Base-by-base conservation (phyloP, 1,284 basidiomycete genomes). In the Ganoderma boninense region DNA sequence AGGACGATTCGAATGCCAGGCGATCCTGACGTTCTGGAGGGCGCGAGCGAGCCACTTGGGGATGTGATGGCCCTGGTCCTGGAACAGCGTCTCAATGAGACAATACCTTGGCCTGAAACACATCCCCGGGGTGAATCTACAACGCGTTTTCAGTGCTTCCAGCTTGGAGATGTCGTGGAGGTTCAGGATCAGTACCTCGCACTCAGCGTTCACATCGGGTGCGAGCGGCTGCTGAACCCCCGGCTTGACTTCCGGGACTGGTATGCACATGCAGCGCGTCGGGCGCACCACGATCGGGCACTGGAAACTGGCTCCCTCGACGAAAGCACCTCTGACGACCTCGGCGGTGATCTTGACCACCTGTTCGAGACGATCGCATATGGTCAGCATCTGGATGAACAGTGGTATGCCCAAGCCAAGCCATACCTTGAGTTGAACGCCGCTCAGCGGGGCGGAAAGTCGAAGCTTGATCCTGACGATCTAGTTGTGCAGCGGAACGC, bases 21-120 rank as follows among this genome's bases (percentile, higher is more conserved):
- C 7, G 46, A 49, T 8, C 46, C 46, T n/a, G 8, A 66, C 69
- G 20, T 60, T 35, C 7, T 62, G 65, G 35, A 64, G 64, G 18
- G 18, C 16, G 10, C 60, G 44, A 6, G 54, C 20, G 46, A 32
- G 49, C 38, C 35, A 4, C 20, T 23, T 5, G 54, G 18, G 2
- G 14, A 13, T 14, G 20, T 16, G 0, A 49, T 49, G 46, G 46
- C 46, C 2, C 4, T 23, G 2, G 46, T 49, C n/a, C 46, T 49
- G 1, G 46, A n/a, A n/a, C n/a, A n/a, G n/a, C n/a, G n/a, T n/a
- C n/a, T n/a, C n/a, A n/a, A n/a, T n/a, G n/a, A n/a, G n/a, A n/a
- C n/a, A n/a, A n/a, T n/a, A n/a, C n/a, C n/a, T n/a, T n/a, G n/a
- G n/a, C n/a, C n/a, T n/a, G n/a, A n/a, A n/a, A n/a, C n/a, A n/a